Base-by-base conservation (phyloP, 2,329 filamentous ascomycete species). In the Ophiostoma sp. region DNA sequence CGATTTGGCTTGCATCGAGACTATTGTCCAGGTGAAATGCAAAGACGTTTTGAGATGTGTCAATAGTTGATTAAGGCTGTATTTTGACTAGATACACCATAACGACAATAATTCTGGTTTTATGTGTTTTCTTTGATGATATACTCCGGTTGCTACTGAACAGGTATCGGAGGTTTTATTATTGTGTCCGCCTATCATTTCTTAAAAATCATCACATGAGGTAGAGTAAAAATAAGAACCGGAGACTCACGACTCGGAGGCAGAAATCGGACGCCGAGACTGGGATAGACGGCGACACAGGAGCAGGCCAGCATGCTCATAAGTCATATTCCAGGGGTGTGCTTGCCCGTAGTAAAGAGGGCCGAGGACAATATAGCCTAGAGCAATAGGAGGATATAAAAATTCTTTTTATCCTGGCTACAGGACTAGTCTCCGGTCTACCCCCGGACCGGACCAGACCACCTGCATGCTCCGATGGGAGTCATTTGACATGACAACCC, bases 371-470 rank as follows among this genome's bases (percentile, higher is more conserved):
- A 27, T 27, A 6, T 5, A 48, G 44, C 6, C 44, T 48, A 48
- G 17, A n/a, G 15, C 44, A 20, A 5, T n/a, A 48, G 44, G 44
- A 17, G 20, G 44, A n/a, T 48, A n/a, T 48, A 13, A 31, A 57
- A 57, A 31, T 4, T 57, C 23, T 27, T 57, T 10, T 31, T 27
- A 57, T 11, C 23, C n/a, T 57, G 23, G n/a, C 23, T 57, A 57
- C 52, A 57, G 23, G 52, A 57, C 52, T 57, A 57, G 52, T 57
- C 52, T 57, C 52, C 52, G 23, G 52, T 57, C 52, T 57, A 57
- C 52, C 52, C n/a, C 52, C 52, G 52, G 52, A 57, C 52, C 52
- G 52, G 52, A 13, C 52, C 52, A 57, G 52, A 23, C 52, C 52
- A 57, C 52, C 23, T 57, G 52, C 52, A 57, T 57, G 52, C 52